phyloP scores from a whole-genome alignment of 83 land plant species.

The Picea abies region DNA sequence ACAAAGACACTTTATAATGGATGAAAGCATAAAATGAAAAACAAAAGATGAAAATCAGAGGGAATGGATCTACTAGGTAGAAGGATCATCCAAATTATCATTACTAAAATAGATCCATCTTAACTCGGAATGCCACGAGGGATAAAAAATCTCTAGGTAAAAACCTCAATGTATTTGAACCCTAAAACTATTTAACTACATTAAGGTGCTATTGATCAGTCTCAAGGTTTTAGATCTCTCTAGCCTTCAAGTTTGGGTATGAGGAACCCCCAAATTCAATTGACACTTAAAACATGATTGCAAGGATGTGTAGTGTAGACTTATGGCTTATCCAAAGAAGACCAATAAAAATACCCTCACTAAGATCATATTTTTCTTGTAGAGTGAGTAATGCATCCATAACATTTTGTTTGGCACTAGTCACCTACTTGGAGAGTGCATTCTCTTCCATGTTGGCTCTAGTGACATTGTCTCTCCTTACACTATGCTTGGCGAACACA shows the following conservation, averaged over 20 bases:
- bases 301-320: neutral
- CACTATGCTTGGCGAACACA: conserved; percentile 70
- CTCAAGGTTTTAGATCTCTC: too few species aligned
- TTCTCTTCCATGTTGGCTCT: conserved; percentile 87
- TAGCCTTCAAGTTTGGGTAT: too few species aligned
- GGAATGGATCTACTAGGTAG: neutral
- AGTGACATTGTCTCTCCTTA: conserved; percentile 69
- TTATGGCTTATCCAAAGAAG: conserved; percentile 78
- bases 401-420: conserved; percentile 73
- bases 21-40: conserved; percentile 8
- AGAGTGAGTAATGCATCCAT: conserved; percentile 90
- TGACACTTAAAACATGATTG: neutral
- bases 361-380: conserved; percentile 78
- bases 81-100: neutral
- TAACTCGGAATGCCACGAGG: too few species aligned
- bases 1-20: neutral
- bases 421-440: conserved; percentile 45
- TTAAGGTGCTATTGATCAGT: too few species aligned
- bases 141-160: too few species aligned
- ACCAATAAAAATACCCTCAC: conserved; percentile 89
- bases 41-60: neutral
- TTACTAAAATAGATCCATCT: neutral
- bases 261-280: neutral
- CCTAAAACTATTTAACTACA: too few species aligned
- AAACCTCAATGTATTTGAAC: too few species aligned